phyloP scores from a whole-genome alignment of 352 stramenopile genomes.

The Phytophthora idaei region DNA sequence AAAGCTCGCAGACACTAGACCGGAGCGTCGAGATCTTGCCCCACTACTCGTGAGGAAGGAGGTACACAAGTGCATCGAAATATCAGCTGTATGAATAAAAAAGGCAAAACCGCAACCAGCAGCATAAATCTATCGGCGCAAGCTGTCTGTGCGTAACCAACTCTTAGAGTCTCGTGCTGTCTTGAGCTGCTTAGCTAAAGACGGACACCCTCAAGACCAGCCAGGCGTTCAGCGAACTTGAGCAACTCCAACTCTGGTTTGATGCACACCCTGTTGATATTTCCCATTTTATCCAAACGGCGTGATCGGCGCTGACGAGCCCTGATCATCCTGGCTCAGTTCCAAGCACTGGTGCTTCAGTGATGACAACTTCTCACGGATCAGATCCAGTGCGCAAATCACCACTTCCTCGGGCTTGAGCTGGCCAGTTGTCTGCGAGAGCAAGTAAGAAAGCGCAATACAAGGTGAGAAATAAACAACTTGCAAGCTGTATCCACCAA shows the following conservation, averaged over 20 bases:
- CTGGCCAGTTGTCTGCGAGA: conserved; percentile 76
- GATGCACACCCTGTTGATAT: conserved; percentile 22
- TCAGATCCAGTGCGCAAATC: conserved; percentile 86
- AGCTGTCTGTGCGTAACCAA: conserved; percentile 19
- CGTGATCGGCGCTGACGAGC: conserved; percentile 67
- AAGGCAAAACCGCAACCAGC: conserved; percentile 25
- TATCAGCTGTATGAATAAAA: conserved; percentile 38
- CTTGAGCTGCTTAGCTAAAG: conserved; percentile 1
- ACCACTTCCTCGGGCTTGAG: conserved; percentile 86
- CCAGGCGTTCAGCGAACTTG: not conserved
- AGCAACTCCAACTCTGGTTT: conserved; percentile 16
- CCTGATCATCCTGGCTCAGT: conserved; percentile 82
- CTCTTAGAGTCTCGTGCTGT: conserved; percentile 12
- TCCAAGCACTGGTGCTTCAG: conserved; percentile 89
- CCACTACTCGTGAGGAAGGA: conserved; percentile 53
- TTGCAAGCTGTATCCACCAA: not conserved
- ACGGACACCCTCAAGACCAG: no score
- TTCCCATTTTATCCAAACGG: conserved; percentile 71
- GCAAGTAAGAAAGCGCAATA: not conserved
- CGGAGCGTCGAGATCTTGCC: conserved; percentile 68
- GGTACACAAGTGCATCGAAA: conserved; percentile 2
- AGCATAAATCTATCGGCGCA: conserved; percentile 41
- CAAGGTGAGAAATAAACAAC: conserved; percentile 11
- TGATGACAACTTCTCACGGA: conserved; percentile 85
- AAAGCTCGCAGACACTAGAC: conserved; percentile 54